Base-by-base conservation (phyloP, 257 asterid species). In the Craterostigma plantagineum region DNA sequence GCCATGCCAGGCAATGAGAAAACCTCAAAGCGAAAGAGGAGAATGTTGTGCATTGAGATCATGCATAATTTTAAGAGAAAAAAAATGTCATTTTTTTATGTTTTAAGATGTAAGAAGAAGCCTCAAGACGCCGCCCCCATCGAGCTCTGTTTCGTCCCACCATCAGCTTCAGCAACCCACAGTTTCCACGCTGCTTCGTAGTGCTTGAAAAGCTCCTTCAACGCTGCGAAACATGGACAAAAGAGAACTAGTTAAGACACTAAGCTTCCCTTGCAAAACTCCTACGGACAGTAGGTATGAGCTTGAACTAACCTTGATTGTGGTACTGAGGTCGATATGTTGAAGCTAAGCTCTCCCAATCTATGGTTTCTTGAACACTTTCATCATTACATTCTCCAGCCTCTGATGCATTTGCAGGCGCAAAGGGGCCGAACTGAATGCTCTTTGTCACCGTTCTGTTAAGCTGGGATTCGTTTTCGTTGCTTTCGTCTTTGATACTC, bases 391-490 rank as follows among this genome's bases (percentile, higher is more conserved):
- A 59, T 49, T 14, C 71, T 52, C 47, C 84, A 34, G n/a, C 71
- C 45, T 66, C 63, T 23, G 83, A 63, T 42, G 55, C 58, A 50
- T 53, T 75, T 40, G 68, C 71, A 46, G 98, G 99, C 15, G 99
- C 92, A 71, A 90, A 90, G 36, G 99, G 99, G 62, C 95, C 99
- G 57, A 76, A 90, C 46, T 74, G 79, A 52, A 69, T 76, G 56
- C 73, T 65, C 63, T 60, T 73, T 17, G 27, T 53, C 43, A 23
- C 30, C 30, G n/a, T n/a, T n/a, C n/a, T n/a, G n/a, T n/a, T n/a
- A n/a, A n/a, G n/a, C n/a, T 6, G 30, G 2, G 30, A 6, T 6
- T 23, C 30, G 30, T 23, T 23, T 23, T 23, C 30, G 6, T 23
- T 23, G 30, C 30, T 6, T 23, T 23, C 6, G 30, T 23, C 4